phyloP scores from a whole-genome alignment of 1,284 basidiomycete genomes.

The Trametes versicolor region DNA sequence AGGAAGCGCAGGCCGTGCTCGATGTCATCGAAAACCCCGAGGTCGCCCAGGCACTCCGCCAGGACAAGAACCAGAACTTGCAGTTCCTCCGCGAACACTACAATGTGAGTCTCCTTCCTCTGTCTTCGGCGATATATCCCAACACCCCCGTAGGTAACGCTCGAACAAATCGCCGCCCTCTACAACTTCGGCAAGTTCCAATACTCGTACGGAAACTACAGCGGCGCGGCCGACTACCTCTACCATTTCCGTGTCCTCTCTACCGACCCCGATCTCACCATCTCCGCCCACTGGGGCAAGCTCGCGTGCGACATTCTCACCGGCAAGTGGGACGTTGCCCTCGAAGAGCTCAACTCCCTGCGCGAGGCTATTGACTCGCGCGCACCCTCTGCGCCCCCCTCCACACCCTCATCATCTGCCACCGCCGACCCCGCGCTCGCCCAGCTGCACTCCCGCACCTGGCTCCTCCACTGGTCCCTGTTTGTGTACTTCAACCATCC shows the following conservation, averaged over 20 bases:
- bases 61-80: constrained; percentile 98
- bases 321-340: constrained; percentile 93
- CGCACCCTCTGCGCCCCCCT: constrained; percentile 54
- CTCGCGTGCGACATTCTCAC: constrained; percentile 96
- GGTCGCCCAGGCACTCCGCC: constrained; percentile 88
- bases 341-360: constrained; percentile 94
- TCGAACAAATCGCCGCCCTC: constrained; percentile 94
- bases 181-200: constrained; percentile 99
- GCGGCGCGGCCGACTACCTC: constrained; percentile 95
- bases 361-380: constrained; percentile 92
- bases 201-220: constrained; percentile 97
- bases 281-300: constrained; percentile 98
- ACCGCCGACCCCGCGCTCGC: constrained; percentile 69
- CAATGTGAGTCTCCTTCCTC: constrained; percentile 54
- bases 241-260: constrained; percentile 99
- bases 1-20: constrained; percentile 92
- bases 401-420: constrained; percentile 51
- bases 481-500: constrained; percentile 99
- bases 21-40: constrained; percentile 98
- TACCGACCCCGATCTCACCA: constrained; percentile 90
- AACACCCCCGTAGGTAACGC: constrained; percentile 71
- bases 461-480: constrained; percentile 98
- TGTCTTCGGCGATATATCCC: constrained; percentile 1
- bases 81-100: constrained; percentile 95
- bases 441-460: constrained; percentile 94